Conservation (phyloP, 164 flowering plant species). For the Pachysandra terminalis region DNA sequence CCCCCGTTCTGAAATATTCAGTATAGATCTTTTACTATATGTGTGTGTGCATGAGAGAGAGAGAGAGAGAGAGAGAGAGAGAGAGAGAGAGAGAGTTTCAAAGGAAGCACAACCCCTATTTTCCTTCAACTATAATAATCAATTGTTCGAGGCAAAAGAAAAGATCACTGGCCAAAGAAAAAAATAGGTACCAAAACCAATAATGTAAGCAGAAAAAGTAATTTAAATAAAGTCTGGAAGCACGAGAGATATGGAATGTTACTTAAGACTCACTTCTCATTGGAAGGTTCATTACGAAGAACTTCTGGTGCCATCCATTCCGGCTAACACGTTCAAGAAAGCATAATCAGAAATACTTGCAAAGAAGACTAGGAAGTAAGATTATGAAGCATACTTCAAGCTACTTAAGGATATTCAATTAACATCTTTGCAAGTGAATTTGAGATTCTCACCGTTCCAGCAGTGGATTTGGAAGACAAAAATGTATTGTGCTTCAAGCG, state of each 20-base stretch:
- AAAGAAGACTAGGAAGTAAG: background rate
- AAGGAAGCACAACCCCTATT: too few species aligned
- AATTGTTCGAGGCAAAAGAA: background rate
- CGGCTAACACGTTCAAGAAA: constrained; percentile 46
- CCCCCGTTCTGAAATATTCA: background rate
- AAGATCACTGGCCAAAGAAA: too few species aligned
- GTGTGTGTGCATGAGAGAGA: too few species aligned
- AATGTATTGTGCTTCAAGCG: constrained; percentile 94
- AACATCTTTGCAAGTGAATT: constrained; percentile 2
- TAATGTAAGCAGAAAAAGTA: background rate
- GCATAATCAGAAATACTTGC: constrained; percentile 9
- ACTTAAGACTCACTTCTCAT: constrained; percentile 79
- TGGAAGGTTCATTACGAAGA: constrained; percentile 91
- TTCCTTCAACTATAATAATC: too few species aligned
- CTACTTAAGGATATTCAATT: background rate
- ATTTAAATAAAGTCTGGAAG: background rate
- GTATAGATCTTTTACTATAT: too few species aligned
- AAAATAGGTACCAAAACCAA: background rate
- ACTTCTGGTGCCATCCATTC: constrained; percentile 99
- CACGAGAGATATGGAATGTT: background rate
- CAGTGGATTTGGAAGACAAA: constrained; percentile 98
- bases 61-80: too few species aligned
- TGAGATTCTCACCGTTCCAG: constrained; percentile 80
- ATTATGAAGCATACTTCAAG: background rate
- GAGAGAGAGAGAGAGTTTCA: too few species aligned